A percentile compares a stretch with the other conserved stretches of the same genome.
These are phyloP conservation scores for Monascus ruber DNA, from an alignment of 2,329 filamentous ascomycete species.

Conservation along the genomic window DNA sequence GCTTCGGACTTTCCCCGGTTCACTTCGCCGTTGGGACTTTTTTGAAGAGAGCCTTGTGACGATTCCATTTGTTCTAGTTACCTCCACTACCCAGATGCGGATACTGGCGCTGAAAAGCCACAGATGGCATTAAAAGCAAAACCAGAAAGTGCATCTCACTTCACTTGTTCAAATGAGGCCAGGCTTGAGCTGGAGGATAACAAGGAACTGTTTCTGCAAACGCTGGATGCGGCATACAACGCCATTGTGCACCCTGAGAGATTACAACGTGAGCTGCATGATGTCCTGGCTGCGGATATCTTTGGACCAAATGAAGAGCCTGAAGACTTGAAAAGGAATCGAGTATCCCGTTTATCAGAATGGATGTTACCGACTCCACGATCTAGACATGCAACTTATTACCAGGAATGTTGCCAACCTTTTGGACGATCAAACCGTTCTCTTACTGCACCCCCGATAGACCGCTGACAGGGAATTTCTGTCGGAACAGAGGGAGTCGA, in stretches of 20 bases:
- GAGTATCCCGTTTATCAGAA: not conserved
- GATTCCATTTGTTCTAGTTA: not conserved
- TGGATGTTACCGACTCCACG: not conserved
- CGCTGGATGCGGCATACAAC: constrained; percentile 5
- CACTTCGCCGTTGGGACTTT: not conserved
- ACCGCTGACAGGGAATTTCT: not conserved
- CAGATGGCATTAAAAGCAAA: not conserved
- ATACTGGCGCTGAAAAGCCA: not conserved
- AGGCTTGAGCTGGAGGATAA: not conserved
- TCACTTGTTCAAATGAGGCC: not conserved
- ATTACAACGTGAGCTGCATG: not conserved
- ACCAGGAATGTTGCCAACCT: not conserved
- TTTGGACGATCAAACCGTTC: not conserved
- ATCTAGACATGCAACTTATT: not conserved
- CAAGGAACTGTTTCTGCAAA: constrained; percentile 1
- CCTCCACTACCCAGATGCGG: not conserved
- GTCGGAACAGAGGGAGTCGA: constrained; percentile 1
- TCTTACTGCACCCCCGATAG: not conserved
- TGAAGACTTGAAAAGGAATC: not conserved
- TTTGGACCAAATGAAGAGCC: not conserved
- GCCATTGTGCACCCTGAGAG: constrained; percentile 5
- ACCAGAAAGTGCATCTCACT: not conserved
- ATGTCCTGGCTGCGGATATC: not conserved
- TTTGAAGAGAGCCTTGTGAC: not conserved
- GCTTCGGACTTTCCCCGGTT: too few relatives aligned